phyloP scores from a whole-genome alignment of 768 basidiomycete species.

The Hebeloma cylindrosporum region DNA sequence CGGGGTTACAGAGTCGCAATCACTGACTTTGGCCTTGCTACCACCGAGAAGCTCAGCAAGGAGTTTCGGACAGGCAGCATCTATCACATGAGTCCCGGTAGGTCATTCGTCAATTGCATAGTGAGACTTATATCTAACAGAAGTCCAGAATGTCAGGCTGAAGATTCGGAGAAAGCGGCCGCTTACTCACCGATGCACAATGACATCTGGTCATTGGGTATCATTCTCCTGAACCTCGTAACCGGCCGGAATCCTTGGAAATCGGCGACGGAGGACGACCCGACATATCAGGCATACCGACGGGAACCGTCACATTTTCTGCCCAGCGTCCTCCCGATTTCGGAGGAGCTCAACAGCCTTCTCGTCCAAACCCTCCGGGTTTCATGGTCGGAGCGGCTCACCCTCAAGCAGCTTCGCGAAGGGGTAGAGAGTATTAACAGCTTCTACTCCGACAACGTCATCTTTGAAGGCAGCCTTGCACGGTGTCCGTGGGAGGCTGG shows the following conservation, averaged over 20 bases:
- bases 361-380: constrained; percentile 72
- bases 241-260: constrained; percentile 98
- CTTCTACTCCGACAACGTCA: constrained; percentile 73
- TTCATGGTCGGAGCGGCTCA: constrained; percentile 61
- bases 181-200: constrained; percentile 86
- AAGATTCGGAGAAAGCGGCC: constrained; percentile 56
- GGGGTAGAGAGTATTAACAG: constrained; percentile 55
- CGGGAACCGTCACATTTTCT: constrained; percentile 77
- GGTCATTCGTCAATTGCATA: constrained; percentile 18
- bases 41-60: constrained; percentile 77
- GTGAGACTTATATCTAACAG: constrained; percentile 5
- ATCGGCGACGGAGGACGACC: constrained; percentile 77
- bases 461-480: constrained; percentile 82
- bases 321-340: constrained; percentile 82
- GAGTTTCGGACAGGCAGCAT: constrained; percentile 96
- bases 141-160: constrained; percentile 82
- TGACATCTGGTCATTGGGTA: constrained; percentile 96
- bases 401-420: constrained; percentile 51
- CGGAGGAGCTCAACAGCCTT: constrained; percentile 67
- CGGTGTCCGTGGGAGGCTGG: constrained; percentile 78
- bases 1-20: constrained; percentile 76
- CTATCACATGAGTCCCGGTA: constrained; percentile 98
- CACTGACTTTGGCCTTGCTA: constrained; percentile 95
- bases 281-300: constrained; percentile 87
- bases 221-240: constrained; percentile 93